Conservation (phyloP, 768 basidiomycete species). For the Lactarius sp. region DNA sequence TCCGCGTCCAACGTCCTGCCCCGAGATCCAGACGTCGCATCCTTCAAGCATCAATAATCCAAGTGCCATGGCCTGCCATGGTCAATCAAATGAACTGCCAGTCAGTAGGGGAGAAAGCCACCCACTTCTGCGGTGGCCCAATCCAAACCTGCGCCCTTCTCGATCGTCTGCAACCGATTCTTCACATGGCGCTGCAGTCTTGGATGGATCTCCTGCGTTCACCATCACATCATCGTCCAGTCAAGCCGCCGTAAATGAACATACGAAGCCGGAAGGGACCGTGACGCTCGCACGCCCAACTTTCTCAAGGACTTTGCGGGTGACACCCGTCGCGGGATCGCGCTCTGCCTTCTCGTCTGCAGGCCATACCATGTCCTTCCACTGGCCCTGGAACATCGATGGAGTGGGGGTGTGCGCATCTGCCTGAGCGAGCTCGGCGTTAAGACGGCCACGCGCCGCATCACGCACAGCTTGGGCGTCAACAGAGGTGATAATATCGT, state of each 20-base stretch:
- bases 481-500: constrained; percentile 48
- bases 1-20: constrained; percentile 89
- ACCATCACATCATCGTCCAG: neutral
- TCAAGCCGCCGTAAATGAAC: constrained; percentile 29
- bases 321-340: constrained; percentile 66
- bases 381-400: constrained; percentile 61
- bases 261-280: constrained; percentile 56
- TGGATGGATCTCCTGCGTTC: constrained; percentile 65
- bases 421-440: constrained; percentile 50
- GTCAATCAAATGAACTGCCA: neutral
- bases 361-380: constrained; percentile 60
- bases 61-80: constrained; percentile 71
- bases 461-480: constrained; percentile 49
- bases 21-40: constrained; percentile 81
- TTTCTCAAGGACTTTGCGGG: constrained; percentile 43
- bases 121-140: constrained; percentile 86
- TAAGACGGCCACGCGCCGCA: constrained; percentile 58
- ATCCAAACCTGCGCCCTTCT: constrained; percentile 68
- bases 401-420: constrained; percentile 45
- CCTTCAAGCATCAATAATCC: constrained; percentile 82
- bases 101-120: neutral
- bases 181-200: constrained; percentile 77
- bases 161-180: constrained; percentile 63
- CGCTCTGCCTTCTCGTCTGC: constrained; percentile 45
- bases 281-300: constrained; percentile 68